Conservation (phyloP, 2,329 filamentous ascomycete species). For the Talaromyces atroroseus region DNA sequence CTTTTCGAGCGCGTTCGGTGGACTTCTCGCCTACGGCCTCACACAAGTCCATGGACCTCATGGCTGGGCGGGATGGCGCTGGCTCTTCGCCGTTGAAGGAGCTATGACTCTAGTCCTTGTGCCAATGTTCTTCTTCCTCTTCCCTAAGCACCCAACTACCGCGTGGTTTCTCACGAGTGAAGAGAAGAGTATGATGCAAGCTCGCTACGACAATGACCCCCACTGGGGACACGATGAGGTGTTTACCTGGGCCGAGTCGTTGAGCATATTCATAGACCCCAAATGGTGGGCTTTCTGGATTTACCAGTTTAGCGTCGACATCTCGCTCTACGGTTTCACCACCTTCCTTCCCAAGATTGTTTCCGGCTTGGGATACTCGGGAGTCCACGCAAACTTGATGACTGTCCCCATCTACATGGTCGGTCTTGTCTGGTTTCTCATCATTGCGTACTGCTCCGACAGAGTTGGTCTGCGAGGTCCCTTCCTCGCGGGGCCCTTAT, state of each 20-base stretch:
- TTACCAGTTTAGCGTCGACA: slow-evolving; percentile 26
- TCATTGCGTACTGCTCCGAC: slow-evolving; percentile 8
- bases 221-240: slow-evolving; percentile 24
- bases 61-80: slow-evolving; percentile 20
- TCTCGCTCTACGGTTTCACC: slow-evolving; percentile 13
- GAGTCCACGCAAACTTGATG: slow-evolving; percentile 12
- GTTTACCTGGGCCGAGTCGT: slow-evolving; percentile 21
- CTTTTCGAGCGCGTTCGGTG: slow-evolving; percentile 14
- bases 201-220: slow-evolving; percentile 22
- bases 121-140: slow-evolving; percentile 9
- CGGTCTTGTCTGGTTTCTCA: slow-evolving; percentile 10
- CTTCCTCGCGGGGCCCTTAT: slow-evolving; percentile 6
- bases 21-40: slow-evolving; percentile 13
- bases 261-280: slow-evolving; percentile 20
- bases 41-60: slow-evolving; percentile 12
- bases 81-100: slow-evolving; percentile 27
- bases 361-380: slow-evolving; percentile 11
- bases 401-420: slow-evolving; percentile 13
- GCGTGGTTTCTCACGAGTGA: slow-evolving; percentile 24
- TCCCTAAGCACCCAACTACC: slow-evolving; percentile 16
- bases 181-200: slow-evolving; percentile 21
- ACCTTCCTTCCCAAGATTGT: slow-evolving; percentile 12
- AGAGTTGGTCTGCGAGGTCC: slow-evolving; percentile 8
- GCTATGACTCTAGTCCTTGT: slow-evolving; percentile 20
- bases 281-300: slow-evolving; percentile 26